Conservation (phyloP, 2,329 filamentous ascomycete genomes). For the Chaetomium strumarium region DNA sequence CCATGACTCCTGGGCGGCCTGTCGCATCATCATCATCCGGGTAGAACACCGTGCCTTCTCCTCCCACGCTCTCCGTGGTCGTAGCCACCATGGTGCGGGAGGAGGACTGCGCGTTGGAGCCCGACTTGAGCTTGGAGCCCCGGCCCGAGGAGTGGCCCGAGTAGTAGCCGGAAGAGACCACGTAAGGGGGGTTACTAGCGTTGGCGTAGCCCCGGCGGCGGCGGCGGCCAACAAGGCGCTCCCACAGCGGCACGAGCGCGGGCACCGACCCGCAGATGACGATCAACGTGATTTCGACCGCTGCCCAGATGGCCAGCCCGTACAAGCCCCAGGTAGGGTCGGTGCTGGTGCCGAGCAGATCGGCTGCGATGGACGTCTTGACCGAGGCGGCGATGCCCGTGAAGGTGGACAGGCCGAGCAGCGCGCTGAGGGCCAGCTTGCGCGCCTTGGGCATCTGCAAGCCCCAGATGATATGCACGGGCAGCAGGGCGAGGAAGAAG, state of each 20-base stretch:
- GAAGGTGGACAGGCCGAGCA: neutral
- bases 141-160: no score
- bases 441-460: neutral
- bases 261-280: neutral
- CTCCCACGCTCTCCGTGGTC: no score
- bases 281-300: neutral
- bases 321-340: neutral
- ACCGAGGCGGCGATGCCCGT: neutral
- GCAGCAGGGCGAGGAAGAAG: neutral
- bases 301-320: neutral
- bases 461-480: neutral
- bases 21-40: no score
- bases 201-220: neutral
- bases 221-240: neutral
- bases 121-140: no score
- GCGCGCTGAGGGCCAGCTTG: neutral
- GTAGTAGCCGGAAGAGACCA: no score
- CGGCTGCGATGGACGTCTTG: neutral
- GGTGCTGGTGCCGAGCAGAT: neutral
- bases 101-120: no score
- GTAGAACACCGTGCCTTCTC: no score
- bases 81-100: no score
- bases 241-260: neutral
- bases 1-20: no score
- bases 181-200: no score